Percentiles rank a stretch among this genome's conserved stretches.
Evolutionary conservation across 371 early-diverging fungal genomes (phyloP).

Genomic region (Sporodiniella umbellata): DNA sequence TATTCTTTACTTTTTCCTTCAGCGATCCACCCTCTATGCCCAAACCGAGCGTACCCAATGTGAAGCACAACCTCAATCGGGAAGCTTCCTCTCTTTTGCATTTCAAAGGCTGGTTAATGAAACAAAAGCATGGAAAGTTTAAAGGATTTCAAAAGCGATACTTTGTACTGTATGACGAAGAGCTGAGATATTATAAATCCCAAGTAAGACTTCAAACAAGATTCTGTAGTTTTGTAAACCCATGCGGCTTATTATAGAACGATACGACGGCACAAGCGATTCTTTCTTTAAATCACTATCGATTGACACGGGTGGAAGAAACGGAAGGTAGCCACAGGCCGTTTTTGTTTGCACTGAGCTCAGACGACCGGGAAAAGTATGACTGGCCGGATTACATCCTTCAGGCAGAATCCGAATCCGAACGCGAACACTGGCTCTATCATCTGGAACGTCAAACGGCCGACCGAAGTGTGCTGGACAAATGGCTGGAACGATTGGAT

Average conservation of each 20-base stretch:
- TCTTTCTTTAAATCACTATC: conserved; percentile 32
- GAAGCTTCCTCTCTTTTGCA: conserved; percentile 3
- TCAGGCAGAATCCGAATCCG: conserved; percentile 27
- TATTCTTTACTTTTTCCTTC: background rate
- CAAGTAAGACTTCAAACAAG: conserved; percentile 2
- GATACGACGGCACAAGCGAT: conserved; percentile 26
- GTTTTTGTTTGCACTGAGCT: conserved; percentile 27
- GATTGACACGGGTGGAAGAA: conserved; percentile 11
- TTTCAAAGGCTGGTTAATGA: conserved; percentile 33
- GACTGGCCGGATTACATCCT: conserved; percentile 33
- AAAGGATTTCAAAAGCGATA: conserved; percentile 21
- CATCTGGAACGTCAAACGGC: conserved; percentile 18
- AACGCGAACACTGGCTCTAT: conserved; percentile 25
- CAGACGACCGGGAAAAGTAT: conserved; percentile 25
- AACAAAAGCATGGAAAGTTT: conserved; percentile 41
- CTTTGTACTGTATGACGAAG: conserved; percentile 16
- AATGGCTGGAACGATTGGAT: conserved; percentile 39
- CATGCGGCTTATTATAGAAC: conserved; percentile 12
- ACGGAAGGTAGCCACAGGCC: conserved; percentile 8
- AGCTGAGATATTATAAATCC: conserved; percentile 13
- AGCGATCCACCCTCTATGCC: background rate
- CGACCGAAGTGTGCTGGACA: conserved; percentile 36
- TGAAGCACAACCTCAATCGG: conserved; percentile 11
- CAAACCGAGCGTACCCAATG: conserved; percentile 7
- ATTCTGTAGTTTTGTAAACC: background rate